Evolutionary conservation across 163 green algal genomes (phyloP).

Genomic region (Chlorella variabilis): DNA sequence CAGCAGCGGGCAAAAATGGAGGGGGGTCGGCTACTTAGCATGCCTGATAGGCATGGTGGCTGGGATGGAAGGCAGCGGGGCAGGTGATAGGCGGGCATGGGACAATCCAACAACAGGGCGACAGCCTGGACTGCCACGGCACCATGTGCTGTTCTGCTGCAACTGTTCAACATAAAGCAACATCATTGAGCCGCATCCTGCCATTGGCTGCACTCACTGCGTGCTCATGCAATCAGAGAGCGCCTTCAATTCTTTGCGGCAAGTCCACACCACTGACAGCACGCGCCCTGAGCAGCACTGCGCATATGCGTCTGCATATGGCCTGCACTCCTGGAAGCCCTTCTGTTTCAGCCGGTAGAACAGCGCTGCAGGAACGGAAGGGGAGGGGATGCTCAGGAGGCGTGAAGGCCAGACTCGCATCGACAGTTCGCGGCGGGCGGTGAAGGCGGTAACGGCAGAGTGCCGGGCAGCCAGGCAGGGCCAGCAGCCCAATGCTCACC

Average conservation of each 20-base stretch:
- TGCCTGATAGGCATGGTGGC: too few species aligned
- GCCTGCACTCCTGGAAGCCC: slow-evolving; percentile 56
- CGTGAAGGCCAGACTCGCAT: too few species aligned
- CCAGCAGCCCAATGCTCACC: slow-evolving; percentile 4
- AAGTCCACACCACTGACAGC: slow-evolving; percentile 64
- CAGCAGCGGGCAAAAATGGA: not conserved
- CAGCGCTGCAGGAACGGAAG: slow-evolving; percentile 50
- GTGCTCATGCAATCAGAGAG: slow-evolving; percentile 55
- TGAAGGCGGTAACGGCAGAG: too few species aligned
- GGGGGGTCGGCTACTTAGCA: not conserved
- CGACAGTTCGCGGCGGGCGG: too few species aligned
- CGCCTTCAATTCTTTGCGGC: slow-evolving; percentile 51
- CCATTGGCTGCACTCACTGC: slow-evolving; percentile 46
- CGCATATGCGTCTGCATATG: slow-evolving; percentile 54
- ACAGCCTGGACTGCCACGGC: not conserved
- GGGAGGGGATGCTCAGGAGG: not conserved
- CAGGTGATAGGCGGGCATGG: too few species aligned
- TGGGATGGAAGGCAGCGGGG: too few species aligned
- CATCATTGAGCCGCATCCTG: not conserved
- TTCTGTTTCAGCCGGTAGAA: slow-evolving; percentile 65
- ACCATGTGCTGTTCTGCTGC: too few species aligned
- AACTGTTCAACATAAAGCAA: too few species aligned
- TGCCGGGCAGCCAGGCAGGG: not conserved
- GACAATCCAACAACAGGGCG: not conserved
- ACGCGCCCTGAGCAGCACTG: slow-evolving; percentile 56